These are phyloP conservation scores for Exserohilum rostratum DNA, from an alignment of 2,329 filamentous ascomycete genomes.

Conservation along the genomic window DNA sequence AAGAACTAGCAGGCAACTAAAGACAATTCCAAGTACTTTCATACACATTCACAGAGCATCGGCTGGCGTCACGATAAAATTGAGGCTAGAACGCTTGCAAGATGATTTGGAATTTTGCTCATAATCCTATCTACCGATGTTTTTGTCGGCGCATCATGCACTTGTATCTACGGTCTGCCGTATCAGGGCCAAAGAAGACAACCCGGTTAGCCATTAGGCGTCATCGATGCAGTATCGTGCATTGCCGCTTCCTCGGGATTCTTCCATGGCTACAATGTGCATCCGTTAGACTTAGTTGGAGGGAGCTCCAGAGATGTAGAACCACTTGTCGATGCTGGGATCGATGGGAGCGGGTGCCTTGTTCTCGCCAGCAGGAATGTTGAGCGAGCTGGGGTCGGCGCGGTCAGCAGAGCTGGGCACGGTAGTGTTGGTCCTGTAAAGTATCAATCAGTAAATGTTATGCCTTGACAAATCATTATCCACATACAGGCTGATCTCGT, in stretches of 20 bases:
- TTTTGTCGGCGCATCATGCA: constrained; percentile 17
- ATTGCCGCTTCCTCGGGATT: neutral
- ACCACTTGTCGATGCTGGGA: constrained; percentile 99
- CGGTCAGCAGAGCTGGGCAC: constrained; percentile 76
- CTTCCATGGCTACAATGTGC: neutral
- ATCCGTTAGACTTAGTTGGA: constrained; percentile 14
- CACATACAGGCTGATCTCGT: constrained; percentile 81
- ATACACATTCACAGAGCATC: constrained; percentile 22
- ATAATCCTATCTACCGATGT: constrained; percentile 25
- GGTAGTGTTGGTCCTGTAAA: constrained; percentile 76
- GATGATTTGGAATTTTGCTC: constrained; percentile 19
- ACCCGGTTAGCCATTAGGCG: neutral
- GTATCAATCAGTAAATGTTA: constrained; percentile 21
- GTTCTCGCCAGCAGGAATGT: constrained; percentile 80
- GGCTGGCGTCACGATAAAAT: constrained; percentile 34
- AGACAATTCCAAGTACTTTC: neutral
- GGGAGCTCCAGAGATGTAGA: constrained; percentile 96
- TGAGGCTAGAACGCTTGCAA: constrained; percentile 9
- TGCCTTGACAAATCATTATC: constrained; percentile 26
- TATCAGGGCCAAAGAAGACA: constrained; percentile 3
- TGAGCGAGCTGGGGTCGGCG: constrained; percentile 71
- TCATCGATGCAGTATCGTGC: constrained; percentile 4
- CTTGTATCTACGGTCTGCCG: constrained; percentile 6
- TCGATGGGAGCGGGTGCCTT: constrained; percentile 87
- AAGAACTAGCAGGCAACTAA: constrained; percentile 68